phyloP scores from a whole-genome alignment of 2,329 filamentous ascomycete species.

The Orbilia quercus region DNA sequence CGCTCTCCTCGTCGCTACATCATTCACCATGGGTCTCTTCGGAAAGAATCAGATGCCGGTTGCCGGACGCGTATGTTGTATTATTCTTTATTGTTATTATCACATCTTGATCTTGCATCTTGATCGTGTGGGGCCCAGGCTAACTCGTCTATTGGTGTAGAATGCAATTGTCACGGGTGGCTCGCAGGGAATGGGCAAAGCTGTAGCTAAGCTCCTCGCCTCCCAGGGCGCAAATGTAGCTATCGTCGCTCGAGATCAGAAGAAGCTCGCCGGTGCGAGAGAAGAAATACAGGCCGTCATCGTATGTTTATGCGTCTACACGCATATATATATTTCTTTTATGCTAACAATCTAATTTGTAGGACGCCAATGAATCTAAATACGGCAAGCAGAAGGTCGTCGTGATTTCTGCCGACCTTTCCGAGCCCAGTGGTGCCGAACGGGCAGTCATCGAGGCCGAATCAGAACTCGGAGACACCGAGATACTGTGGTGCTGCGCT shows the following conservation, averaged over 20 bases:
- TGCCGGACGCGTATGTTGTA: conserved; percentile 79
- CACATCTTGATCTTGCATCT: too few relatives aligned
- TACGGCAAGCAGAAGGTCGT: conserved; percentile 80
- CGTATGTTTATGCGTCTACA: too few relatives aligned
- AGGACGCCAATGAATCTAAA: conserved; percentile 68
- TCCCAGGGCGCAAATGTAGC: conserved; percentile 86
- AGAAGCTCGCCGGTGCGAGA: conserved; percentile 78
- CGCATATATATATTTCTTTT: too few relatives aligned
- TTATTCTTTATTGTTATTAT: too few relatives aligned
- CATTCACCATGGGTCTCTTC: conserved; percentile 74
- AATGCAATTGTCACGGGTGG: conserved; percentile 89
- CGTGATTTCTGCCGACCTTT: conserved; percentile 85
- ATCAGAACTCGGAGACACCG: conserved; percentile 68
- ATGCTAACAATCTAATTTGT: neutral
- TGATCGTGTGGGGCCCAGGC: conserved; percentile 21
- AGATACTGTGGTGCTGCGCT: conserved; percentile 86
- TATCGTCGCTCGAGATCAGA: conserved; percentile 80
- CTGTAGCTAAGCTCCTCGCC: conserved; percentile 78
- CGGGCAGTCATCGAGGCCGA: conserved; percentile 30
- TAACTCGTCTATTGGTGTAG: conserved; percentile 65
- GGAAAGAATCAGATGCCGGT: conserved; percentile 83
- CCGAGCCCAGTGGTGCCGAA: conserved; percentile 73
- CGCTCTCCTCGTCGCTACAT: conserved; percentile 35
- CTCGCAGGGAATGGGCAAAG: conserved; percentile 90
- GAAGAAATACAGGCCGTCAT: conserved; percentile 71